Base-by-base conservation (phyloP, 495 filamentous ascomycete species). In the Annulohypoxylon bovei region DNA sequence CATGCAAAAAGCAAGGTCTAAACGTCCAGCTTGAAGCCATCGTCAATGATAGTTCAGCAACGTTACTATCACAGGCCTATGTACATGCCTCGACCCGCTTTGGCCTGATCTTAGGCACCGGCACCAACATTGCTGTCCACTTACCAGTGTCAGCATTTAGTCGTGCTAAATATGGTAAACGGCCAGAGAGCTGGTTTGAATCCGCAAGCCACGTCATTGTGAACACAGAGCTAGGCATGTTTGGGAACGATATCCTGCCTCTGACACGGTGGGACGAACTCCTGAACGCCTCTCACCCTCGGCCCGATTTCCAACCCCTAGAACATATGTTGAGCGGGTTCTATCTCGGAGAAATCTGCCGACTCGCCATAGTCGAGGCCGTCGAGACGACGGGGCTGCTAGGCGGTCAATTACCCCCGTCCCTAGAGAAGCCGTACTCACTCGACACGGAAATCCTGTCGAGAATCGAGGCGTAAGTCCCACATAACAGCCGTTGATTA, bases 191-290 rank as follows among this genome's bases (percentile, higher is more conserved):
- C 76, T 82, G 89, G 89, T 78, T 88, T 79, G 82, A 86, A 76
- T 79, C 76, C 23, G 84, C 84, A 7, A 83, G 79, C 47, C 80
- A 86, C 59, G 83, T 84, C 18, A 87, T 97, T 28, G 87, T 95
- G 57, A 97, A 97, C 81, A 97, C 93, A 0, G 93, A 97, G 78
- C 86, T 92, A 80, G 91, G 91, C 54, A 94, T 96, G 88, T 89
- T 91, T 47, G 89, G 90, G 49, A 84, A 86, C 6, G 91, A 87
- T 49, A 89, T 91, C 20, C 81, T 91, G 4, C 88, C 90, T 7
- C 80, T 90, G 47, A 94, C 92, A 3, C 87, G 86, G 69, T 95
- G 92, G 92, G 93, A 96, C 68, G 67, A 80, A 11, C 74, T 82
- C 30, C 80, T 97, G 9, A 89, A 90, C 62, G 79, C 76, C 1